Evolutionary conservation across 805 yeast species (phyloP), one percentile per base, ranked within the genome.

Genomic region (Tetrapisispora fleetii): DNA sequence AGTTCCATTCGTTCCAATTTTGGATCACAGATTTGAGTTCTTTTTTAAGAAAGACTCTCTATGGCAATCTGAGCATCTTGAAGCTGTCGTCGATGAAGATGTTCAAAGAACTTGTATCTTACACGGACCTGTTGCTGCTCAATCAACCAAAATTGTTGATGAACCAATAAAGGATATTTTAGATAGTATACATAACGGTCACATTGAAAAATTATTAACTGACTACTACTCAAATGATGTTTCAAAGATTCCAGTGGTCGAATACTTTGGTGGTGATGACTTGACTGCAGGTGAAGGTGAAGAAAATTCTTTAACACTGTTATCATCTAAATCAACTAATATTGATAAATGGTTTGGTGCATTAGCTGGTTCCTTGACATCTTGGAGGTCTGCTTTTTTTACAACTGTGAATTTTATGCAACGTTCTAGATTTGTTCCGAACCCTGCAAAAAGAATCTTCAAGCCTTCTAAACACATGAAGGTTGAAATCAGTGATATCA

Each of bases 31-130:
- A 74, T 88, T 93, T 62, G 97, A 93, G 70, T 81, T 83, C 64
- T 93, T 85, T 79, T 93, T 93, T 80, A 93, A 93, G 81, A 93
- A 93, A 75, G 99, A 93, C 70, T 91, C 98, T 30, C 77, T 93
- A 67, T 93, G 99, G 99, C 99, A 93, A 77, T 85, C 96, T 22
- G 98, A 93, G 75, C 91, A 87, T 67, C 78, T 93, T 65, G 97
- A 89, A 67, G 86, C 97, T 51, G 98, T 93, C 64, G 90, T 87
- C 56, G 98, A 78, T 57, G 88, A 85, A 62, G 99, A 93, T 67
- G 98, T 93, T 53, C 90, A 90, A 70, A 85, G 99, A 77, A 91
- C 97, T n/a, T 95, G 99, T 85, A 89, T 93, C 58, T 78, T 93
- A 62, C 96, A 89, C 62, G 98, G 99, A 59, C 99, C 99, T 46